A percentile compares a stretch with the other conserved stretches of the same genome.
phyloP scores from a whole-genome alignment of 768 basidiomycete genomes.

The Suillus bovinus region DNA sequence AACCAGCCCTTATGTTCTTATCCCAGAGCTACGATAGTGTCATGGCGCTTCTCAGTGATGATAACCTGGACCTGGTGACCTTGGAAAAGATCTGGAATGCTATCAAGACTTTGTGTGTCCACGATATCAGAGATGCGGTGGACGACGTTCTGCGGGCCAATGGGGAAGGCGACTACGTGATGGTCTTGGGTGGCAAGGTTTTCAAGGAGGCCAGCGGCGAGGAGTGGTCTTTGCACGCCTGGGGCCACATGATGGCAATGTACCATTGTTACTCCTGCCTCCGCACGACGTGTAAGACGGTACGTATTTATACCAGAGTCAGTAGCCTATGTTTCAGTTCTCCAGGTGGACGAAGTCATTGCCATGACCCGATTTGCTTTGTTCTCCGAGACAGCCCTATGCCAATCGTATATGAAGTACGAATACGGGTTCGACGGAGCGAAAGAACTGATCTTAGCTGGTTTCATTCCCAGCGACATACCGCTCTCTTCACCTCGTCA shows the following conservation, averaged over 20 bases:
- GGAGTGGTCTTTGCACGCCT: slow-evolving; percentile 35
- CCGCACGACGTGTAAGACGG: slow-evolving; percentile 32
- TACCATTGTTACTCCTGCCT: slow-evolving; percentile 34
- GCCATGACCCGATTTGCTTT: slow-evolving; percentile 31
- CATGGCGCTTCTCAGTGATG: slow-evolving; percentile 29
- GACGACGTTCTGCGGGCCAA: slow-evolving; percentile 35
- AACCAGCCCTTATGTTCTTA: slow-evolving; percentile 38
- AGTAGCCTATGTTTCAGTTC: background rate
- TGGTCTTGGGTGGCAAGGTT: slow-evolving; percentile 35
- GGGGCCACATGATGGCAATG: slow-evolving; percentile 35
- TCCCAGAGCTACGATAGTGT: slow-evolving; percentile 35
- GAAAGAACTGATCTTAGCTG: slow-evolving; percentile 30
- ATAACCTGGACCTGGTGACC: slow-evolving; percentile 29
- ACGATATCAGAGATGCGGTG: slow-evolving; percentile 30
- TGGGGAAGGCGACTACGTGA: slow-evolving; percentile 26
- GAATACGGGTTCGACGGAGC: slow-evolving; percentile 23
- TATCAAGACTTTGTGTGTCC: slow-evolving; percentile 26
- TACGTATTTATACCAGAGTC: slow-evolving; percentile 9
- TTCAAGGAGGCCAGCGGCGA: slow-evolving; percentile 30
- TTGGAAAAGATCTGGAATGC: slow-evolving; percentile 37
- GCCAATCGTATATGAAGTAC: slow-evolving; percentile 25
- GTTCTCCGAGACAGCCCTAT: slow-evolving; percentile 15
- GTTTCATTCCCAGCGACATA: slow-evolving; percentile 30
- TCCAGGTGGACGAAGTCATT: slow-evolving; percentile 31
- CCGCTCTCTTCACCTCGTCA: slow-evolving; percentile 24